Base-by-base conservation (phyloP, 306 rosid species). In the Citrullus amarus region DNA sequence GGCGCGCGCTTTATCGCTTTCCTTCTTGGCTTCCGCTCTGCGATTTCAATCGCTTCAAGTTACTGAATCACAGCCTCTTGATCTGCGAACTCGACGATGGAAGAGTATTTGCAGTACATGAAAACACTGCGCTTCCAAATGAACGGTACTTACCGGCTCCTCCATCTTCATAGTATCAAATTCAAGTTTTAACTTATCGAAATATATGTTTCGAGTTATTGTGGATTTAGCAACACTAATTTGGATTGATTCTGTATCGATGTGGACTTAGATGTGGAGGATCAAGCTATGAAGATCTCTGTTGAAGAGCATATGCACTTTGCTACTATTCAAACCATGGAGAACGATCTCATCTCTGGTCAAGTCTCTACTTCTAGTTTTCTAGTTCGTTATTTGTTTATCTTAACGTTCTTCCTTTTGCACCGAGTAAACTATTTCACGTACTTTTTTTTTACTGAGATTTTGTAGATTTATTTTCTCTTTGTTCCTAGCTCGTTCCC, bases 101-200 rank as follows among this genome's bases (percentile, higher is more conserved):
- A 95, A 53, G 92, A 92, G 39, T 94, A 92, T 85, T 82, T 95
- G 88, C 93, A 84, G 80, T 81, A 83, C 86, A 85, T 92, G 93
- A 92, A 91, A 87, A 85, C 92, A 55, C 76, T 95, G 87, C 97
- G 97, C 78, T 85, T 86, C 72, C 97, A 95, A 75, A 88, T 95
- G 92, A 92, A 91, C 82, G 97, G 98, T 89, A 73, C 79, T 97
- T 88, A 73, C 78, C 67, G 63, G 39, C 81, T 56, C 62, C 46
- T 76, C 77, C 54, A 54, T 84, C 73, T 25, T 55, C 81, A 18
- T 6, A 22, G 0, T 38, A 32, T 53, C 20, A 12, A 25, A 11
- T 77, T 30, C 36, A 66, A 76, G 41, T 66, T 30, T 48, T 5
- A 59, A 32, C 22, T 63, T 16, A 63, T 28, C 4, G 38, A 66